A percentile compares a stretch with the other conserved stretches of the same genome.
These are phyloP conservation scores for Knoxdaviesia capensis DNA, from an alignment of 2,329 filamentous ascomycete species.

Conservation along the genomic window DNA sequence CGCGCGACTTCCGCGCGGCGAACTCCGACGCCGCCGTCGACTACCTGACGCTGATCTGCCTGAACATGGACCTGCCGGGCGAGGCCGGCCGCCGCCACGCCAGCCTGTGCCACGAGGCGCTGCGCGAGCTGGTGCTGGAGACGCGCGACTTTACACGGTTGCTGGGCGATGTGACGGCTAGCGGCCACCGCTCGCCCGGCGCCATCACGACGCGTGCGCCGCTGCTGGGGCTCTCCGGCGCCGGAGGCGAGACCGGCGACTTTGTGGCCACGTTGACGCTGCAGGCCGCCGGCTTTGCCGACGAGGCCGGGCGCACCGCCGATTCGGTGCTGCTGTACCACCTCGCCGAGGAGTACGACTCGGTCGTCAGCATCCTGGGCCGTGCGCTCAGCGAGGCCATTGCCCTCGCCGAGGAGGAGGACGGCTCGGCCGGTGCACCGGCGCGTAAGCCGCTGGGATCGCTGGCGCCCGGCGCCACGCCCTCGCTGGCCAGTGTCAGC, in stretches of 20 bases:
- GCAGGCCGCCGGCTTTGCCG: slow-evolving; percentile 78
- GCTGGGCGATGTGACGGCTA: slow-evolving; percentile 72
- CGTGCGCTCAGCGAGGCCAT: slow-evolving; percentile 79
- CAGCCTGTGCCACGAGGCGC: slow-evolving; percentile 71
- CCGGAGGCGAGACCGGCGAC: slow-evolving; percentile 63
- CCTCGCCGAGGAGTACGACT: slow-evolving; percentile 85
- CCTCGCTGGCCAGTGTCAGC: slow-evolving; percentile 21
- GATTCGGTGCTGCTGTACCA: slow-evolving; percentile 92
- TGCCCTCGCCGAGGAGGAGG: slow-evolving; percentile 66
- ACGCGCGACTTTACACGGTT: slow-evolving; percentile 88
- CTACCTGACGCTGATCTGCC: slow-evolving; percentile 77
- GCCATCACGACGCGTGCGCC: slow-evolving; percentile 70
- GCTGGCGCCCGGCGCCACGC: slow-evolving; percentile 28
- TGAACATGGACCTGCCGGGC: slow-evolving; percentile 67
- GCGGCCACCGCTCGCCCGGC: slow-evolving; percentile 70
- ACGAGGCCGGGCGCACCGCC: slow-evolving; percentile 82
- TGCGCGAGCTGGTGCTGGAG: slow-evolving; percentile 89
- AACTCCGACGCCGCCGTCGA: slow-evolving; percentile 80
- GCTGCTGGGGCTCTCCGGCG: slow-evolving; percentile 60
- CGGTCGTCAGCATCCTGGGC: slow-evolving; percentile 78
- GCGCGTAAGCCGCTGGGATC: slow-evolving; percentile 47
- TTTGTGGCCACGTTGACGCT: slow-evolving; percentile 85
- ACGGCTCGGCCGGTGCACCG: slow-evolving; percentile 58
- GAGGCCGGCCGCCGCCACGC: slow-evolving; percentile 58
- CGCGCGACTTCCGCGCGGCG: slow-evolving; percentile 81